Evolutionary conservation across 2,329 filamentous ascomycete genomes (phyloP).

Genomic region (Diaporthe nobilis): DNA sequence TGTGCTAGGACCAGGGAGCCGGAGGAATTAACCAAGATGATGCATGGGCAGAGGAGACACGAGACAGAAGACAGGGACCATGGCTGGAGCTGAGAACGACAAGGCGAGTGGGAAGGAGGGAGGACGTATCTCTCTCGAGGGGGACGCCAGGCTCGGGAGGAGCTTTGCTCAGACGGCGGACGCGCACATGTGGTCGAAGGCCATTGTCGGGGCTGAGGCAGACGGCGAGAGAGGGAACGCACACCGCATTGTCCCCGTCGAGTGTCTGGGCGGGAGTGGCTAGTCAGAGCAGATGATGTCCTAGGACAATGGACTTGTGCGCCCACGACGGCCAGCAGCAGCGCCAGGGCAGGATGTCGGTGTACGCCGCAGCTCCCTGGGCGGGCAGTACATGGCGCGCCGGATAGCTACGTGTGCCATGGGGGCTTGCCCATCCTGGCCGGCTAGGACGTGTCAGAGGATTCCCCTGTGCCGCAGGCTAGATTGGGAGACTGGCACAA

Average conservation of each 20-base stretch:
- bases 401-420: constrained; percentile 32
- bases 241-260: constrained; percentile 37
- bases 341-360: constrained; percentile 21
- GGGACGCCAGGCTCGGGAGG: not conserved
- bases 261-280: constrained; percentile 23
- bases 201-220: constrained; percentile 34
- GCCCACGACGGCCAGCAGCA: constrained; percentile 37
- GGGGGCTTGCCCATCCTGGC: constrained; percentile 2
- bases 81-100: constrained; percentile 2
- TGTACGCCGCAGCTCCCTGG: constrained; percentile 31
- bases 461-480: constrained; percentile 13
- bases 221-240: constrained; percentile 36
- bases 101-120: not conserved
- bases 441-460: constrained; percentile 8
- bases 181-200: constrained; percentile 30
- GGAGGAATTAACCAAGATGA: constrained; percentile 35
- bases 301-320: constrained; percentile 28
- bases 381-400: constrained; percentile 25
- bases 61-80: constrained; percentile 29
- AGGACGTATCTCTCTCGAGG: constrained; percentile 13
- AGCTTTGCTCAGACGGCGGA: constrained; percentile 28
- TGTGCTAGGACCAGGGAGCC: constrained; percentile 37
- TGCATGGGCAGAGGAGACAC: constrained; percentile 32
- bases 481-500: constrained; percentile 24
- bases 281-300: constrained; percentile 25